phyloP scores from a whole-genome alignment of 345 rosid species.

The Balakata baccata region DNA sequence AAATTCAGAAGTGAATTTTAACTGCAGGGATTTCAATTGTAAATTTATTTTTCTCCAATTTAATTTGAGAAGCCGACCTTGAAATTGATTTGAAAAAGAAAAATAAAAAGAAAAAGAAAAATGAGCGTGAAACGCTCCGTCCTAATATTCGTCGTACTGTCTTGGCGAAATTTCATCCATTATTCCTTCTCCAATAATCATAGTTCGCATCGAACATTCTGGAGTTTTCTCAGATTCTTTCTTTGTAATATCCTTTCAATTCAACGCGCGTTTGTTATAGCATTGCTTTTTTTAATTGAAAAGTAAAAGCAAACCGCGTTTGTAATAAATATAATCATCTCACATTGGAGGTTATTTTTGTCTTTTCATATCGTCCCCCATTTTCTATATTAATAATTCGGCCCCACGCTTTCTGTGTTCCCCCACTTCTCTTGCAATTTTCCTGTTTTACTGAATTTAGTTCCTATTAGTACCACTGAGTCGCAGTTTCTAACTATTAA shows the following conservation, averaged over 20 bases:
- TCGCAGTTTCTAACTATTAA: background rate
- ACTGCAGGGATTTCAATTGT: no score
- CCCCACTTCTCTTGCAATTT: background rate
- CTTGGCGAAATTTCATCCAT: background rate
- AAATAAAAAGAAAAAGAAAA: no score
- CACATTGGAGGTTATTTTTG: background rate
- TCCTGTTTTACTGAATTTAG: background rate
- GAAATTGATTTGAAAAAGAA: background rate
- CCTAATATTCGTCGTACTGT: background rate
- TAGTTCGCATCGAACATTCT: constrained; percentile 8
- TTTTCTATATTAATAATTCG: background rate
- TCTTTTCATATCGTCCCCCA: background rate
- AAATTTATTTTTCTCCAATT: no score
- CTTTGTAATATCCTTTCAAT: background rate
- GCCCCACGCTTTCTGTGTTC: background rate
- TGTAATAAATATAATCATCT: no score
- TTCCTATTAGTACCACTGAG: background rate
- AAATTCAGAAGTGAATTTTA: no score
- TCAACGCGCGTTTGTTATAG: background rate
- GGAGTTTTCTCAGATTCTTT: constrained; percentile 2
- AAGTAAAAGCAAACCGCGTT: no score
- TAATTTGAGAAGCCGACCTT: no score
- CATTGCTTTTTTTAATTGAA: no score
- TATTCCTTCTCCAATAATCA: background rate
- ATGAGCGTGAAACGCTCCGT: constrained; percentile 11